A percentile compares a stretch with the other conserved stretches of the same genome.
phyloP scores from a whole-genome alignment of 1,284 basidiomycete species.

The Tylopilus sp. region DNA sequence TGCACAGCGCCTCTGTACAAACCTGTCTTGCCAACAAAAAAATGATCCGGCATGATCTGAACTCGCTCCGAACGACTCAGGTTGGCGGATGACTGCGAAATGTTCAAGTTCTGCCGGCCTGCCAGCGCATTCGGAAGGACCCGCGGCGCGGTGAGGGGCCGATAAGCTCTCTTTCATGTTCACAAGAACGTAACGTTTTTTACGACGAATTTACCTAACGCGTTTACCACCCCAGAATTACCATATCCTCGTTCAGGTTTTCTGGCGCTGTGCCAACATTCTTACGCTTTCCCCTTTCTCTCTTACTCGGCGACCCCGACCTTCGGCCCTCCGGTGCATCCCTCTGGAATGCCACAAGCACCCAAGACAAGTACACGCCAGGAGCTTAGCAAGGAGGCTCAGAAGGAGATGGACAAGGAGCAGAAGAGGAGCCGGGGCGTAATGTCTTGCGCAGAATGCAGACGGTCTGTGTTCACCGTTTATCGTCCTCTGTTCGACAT shows the following conservation, averaged over 20 bases:
- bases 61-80: too few relatives aligned
- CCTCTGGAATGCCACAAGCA: constrained; percentile 27
- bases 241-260: constrained; percentile 1
- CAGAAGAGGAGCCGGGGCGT: constrained; percentile 65
- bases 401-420: constrained; percentile 42
- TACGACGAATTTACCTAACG: neutral
- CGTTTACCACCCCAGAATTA: neutral
- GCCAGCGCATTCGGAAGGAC: neutral
- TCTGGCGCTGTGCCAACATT: constrained; percentile 3
- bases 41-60: too few relatives aligned
- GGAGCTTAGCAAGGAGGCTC: constrained; percentile 27
- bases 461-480: constrained; percentile 44
- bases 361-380: constrained; percentile 28
- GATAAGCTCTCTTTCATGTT: neutral
- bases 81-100: too few relatives aligned
- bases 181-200: neutral
- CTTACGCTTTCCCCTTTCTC: neutral
- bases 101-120: neutral
- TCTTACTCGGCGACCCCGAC: constrained; percentile 1
- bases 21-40: too few relatives aligned
- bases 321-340: neutral
- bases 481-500: neutral
- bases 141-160: too few relatives aligned
- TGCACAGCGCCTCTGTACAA: neutral
- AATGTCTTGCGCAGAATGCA: constrained; percentile 69